phyloP scores from a whole-genome alignment of 176 grass and related monocot species.

The Cenchrus purpureus region DNA sequence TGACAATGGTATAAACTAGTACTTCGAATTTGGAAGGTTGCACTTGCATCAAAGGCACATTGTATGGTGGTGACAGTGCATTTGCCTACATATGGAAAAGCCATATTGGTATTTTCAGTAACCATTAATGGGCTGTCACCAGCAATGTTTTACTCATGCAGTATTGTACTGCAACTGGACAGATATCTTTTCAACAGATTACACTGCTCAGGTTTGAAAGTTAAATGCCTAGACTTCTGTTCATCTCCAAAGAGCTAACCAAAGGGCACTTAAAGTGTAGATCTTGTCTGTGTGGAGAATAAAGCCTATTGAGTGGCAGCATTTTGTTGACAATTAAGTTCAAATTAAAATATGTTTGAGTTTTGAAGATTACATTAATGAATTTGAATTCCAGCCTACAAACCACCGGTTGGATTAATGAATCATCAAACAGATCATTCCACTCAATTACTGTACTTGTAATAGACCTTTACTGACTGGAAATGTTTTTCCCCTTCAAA shows the following conservation, averaged over 20 bases:
- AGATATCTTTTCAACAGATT: not conserved
- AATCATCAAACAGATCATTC: not conserved
- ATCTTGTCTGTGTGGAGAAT: not conserved
- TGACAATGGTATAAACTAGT: not conserved
- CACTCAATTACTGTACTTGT: not conserved
- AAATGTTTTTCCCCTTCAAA: not conserved
- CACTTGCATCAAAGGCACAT: conserved; percentile 3
- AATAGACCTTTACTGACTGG: conserved; percentile 3
- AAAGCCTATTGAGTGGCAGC: not conserved
- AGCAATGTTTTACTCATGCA: not conserved
- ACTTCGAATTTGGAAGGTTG: not conserved
- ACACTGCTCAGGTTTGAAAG: not conserved
- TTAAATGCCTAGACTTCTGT: not conserved
- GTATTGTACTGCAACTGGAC: not conserved
- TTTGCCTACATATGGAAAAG: not conserved
- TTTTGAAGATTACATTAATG: not conserved
- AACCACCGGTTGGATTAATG: not conserved
- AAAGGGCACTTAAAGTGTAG: not conserved
- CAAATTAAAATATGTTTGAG: not conserved
- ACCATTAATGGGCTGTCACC: not conserved
- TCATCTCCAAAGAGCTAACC: not conserved
- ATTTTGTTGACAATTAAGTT: not conserved
- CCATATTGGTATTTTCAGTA: not conserved
- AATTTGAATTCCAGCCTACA: not conserved
- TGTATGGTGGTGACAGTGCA: not conserved